Conservation (phyloP, 2,329 filamentous ascomycete species). For the Ophiostoma tasmaniense region DNA sequence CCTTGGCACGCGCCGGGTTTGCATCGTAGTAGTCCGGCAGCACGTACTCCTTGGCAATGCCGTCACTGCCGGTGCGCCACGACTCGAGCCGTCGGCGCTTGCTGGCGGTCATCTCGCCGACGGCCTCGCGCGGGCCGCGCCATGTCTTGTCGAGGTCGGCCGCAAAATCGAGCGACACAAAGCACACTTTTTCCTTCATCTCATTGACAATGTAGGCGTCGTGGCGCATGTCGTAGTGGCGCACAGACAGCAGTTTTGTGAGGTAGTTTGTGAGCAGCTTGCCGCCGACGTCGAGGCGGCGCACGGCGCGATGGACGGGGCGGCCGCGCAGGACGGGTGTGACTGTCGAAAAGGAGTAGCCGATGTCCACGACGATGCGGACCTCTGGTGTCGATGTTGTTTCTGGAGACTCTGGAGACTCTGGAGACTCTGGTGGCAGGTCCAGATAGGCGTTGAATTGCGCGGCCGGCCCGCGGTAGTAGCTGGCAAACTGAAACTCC, state of each 20-base stretch:
- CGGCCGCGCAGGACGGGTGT: constrained; percentile 76
- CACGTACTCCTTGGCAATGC: constrained; percentile 81
- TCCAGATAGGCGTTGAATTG: constrained; percentile 77
- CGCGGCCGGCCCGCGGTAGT: constrained; percentile 65
- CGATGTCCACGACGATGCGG: constrained; percentile 80
- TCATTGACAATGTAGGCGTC: constrained; percentile 91
- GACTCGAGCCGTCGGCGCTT: constrained; percentile 44
- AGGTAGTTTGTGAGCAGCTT: constrained; percentile 91
- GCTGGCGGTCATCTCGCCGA: constrained; percentile 23
- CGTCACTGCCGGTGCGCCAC: constrained; percentile 40
- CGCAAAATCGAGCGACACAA: constrained; percentile 68
- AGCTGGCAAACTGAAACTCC: constrained; percentile 86
- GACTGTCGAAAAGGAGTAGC: constrained; percentile 87
- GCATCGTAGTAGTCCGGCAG: constrained; percentile 65
- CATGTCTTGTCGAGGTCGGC: constrained; percentile 72
- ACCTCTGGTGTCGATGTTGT: constrained; percentile 31
- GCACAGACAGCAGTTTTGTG: constrained; percentile 77
- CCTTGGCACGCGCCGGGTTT: constrained; percentile 40
- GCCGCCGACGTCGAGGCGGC: constrained; percentile 82
- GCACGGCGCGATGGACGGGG: constrained; percentile 70
- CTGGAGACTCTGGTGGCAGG: not conserved
- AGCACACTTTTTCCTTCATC: constrained; percentile 87
- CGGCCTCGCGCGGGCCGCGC: constrained; percentile 56
- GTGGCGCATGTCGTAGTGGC: constrained; percentile 92
- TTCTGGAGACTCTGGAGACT: constrained; percentile 31